Conservation (phyloP, 345 rosid genomes). For the Bruguiera parviflora region DNA sequence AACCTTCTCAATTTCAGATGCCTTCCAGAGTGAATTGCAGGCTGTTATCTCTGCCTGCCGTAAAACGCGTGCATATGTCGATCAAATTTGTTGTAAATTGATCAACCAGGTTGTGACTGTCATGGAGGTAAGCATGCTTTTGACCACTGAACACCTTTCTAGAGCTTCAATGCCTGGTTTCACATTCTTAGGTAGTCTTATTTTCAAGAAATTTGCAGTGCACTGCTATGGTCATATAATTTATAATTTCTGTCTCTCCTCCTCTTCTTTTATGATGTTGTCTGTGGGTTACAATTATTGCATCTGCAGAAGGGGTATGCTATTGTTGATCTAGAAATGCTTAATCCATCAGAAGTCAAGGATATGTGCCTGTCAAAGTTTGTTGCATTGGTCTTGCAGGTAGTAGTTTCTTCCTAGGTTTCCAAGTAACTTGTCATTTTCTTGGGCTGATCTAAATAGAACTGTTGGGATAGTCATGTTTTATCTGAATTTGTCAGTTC, state of each 20-base stretch:
- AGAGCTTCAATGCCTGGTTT: background rate
- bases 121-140: slow-evolving; percentile 50
- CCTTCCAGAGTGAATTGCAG: slow-evolving; percentile 60
- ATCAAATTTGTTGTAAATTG: slow-evolving; percentile 49
- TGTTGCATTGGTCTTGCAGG: slow-evolving; percentile 66
- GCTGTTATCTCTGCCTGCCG: slow-evolving; percentile 67
- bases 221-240: background rate
- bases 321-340: slow-evolving; percentile 57
- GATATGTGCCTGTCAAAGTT: slow-evolving; percentile 70
- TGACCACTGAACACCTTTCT: slow-evolving; percentile 1
- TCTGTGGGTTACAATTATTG: slow-evolving; percentile 10
- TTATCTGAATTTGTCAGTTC: slow-evolving; percentile 45
- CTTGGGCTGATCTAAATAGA: background rate
- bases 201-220: background rate
- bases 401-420: slow-evolving; percentile 19
- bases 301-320: slow-evolving; percentile 70
- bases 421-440: slow-evolving; percentile 14
- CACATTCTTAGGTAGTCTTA: background rate
- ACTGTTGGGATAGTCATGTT: slow-evolving; percentile 13
- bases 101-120: slow-evolving; percentile 50
- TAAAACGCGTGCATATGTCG: slow-evolving; percentile 59
- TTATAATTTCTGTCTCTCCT: background rate
- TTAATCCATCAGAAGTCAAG: slow-evolving; percentile 48
- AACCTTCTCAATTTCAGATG: slow-evolving; percentile 35
- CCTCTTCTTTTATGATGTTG: slow-evolving; percentile 7